phyloP scores from a whole-genome alignment of 2,329 filamentous ascomycete species.

The Xenosphaeropsis pyriputrescens region DNA sequence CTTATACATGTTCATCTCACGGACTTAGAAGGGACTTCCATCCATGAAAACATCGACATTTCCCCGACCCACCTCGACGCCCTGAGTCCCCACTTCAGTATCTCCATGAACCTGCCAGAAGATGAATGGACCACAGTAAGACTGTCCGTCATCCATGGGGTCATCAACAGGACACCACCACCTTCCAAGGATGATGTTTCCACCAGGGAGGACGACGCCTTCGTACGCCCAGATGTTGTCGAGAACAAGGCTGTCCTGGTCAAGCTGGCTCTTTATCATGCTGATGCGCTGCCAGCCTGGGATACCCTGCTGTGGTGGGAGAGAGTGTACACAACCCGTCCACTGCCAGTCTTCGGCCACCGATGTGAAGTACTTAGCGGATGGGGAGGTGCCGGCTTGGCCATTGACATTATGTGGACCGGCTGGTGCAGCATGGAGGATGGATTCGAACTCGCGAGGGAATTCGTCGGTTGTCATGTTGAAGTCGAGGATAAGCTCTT shows the following conservation, averaged over 20 bases:
- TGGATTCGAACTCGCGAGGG: not conserved
- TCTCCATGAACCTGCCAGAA: slow-evolving; percentile 17
- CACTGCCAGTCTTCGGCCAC: not conserved
- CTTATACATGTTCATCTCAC: too few relatives aligned
- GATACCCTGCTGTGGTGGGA: slow-evolving; percentile 30
- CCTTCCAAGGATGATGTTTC: slow-evolving; percentile 28
- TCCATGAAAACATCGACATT: slow-evolving; percentile 1
- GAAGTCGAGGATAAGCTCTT: slow-evolving; percentile 1
- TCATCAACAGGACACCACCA: slow-evolving; percentile 25
- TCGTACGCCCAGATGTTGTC: slow-evolving; percentile 28
- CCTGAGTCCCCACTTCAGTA: slow-evolving; percentile 7
- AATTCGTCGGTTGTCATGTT: not conserved
- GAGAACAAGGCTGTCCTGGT: slow-evolving; percentile 15
- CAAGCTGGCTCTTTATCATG: slow-evolving; percentile 28
- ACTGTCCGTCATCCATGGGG: slow-evolving; percentile 1
- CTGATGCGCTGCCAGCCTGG: slow-evolving; percentile 37
- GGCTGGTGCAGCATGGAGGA: slow-evolving; percentile 1
- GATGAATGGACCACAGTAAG: slow-evolving; percentile 18
- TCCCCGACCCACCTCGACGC: slow-evolving; percentile 6
- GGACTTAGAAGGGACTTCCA: not conserved
- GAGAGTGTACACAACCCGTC: slow-evolving; percentile 30
- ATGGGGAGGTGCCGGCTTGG: too few relatives aligned
- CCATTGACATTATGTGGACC: not conserved
- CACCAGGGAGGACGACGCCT: slow-evolving; percentile 28
- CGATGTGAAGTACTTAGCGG: too few relatives aligned